Evolutionary conservation across 331 rosid species (phyloP).

Genomic region (Telfairia occidentalis): DNA sequence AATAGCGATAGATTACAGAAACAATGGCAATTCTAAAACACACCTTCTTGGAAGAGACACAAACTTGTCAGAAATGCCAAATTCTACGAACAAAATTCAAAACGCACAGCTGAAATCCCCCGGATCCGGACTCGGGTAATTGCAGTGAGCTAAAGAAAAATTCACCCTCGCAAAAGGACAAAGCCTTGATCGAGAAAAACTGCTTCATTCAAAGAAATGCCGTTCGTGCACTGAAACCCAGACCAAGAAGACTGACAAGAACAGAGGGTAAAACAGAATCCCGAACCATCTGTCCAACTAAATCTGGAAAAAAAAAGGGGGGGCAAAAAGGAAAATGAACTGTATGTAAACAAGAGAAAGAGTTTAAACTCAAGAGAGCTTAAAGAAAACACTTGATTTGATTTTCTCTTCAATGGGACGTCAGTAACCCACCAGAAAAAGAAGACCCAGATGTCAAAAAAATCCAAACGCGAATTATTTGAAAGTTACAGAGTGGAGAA

Average conservation of each 20-base stretch:
- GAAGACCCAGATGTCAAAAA: slow-evolving; percentile 21
- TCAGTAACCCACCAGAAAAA: slow-evolving; percentile 17
- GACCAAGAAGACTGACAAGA: slow-evolving; percentile 66
- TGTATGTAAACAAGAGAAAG: slow-evolving; percentile 4
- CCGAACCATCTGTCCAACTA: slow-evolving; percentile 35
- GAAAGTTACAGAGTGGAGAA: slow-evolving; percentile 20
- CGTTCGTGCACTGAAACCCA: slow-evolving; percentile 33
- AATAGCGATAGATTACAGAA: background rate
- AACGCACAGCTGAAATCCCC: slow-evolving; percentile 21
- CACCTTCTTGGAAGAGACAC: slow-evolving; percentile 34
- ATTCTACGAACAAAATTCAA: slow-evolving; percentile 16
- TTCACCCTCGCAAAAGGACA: slow-evolving; percentile 17
- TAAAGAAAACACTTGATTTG: slow-evolving; percentile 8
- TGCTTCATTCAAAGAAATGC: slow-evolving; percentile 26
- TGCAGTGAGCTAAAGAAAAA: slow-evolving; percentile 33
- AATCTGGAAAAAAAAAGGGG: slow-evolving; percentile 26
- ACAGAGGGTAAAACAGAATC: slow-evolving; percentile 39
- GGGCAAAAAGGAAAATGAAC: slow-evolving; percentile 12
- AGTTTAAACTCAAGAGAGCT: background rate
- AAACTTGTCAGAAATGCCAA: slow-evolving; percentile 19
- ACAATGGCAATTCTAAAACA: slow-evolving; percentile 15
- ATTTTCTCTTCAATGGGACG: slow-evolving; percentile 15
- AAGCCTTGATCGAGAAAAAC: slow-evolving; percentile 31
- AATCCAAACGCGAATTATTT: slow-evolving; percentile 25
- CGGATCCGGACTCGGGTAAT: slow-evolving; percentile 41